Conservation (phyloP, 371 early-diverging fungal species). For the Mucor mucedo region DNA sequence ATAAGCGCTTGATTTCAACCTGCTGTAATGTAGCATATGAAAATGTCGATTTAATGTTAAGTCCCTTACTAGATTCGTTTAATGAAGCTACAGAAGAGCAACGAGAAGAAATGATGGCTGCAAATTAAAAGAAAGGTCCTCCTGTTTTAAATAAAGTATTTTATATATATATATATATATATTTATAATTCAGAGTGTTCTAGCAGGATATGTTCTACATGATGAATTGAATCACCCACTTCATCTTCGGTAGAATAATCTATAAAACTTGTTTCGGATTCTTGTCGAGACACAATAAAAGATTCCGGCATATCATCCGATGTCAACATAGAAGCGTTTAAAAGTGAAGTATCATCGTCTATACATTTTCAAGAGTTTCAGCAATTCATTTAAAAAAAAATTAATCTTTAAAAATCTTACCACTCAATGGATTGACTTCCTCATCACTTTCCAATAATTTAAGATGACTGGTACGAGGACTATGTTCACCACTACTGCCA, state of each 20-base stretch:
- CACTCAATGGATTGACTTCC: neutral
- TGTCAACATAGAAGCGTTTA: constrained; percentile 5
- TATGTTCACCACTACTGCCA: neutral
- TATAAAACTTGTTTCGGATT: constrained; percentile 4
- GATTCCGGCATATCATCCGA: constrained; percentile 24
- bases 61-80: constrained; percentile 39
- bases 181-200: constrained; percentile 1
- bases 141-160: neutral
- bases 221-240: constrained; percentile 10
- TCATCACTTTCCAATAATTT: neutral
- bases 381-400: neutral
- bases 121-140: neutral
- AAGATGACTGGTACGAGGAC: constrained; percentile 1
- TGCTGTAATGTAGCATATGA: constrained; percentile 55
- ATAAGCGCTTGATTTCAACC: constrained; percentile 53
- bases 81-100: constrained; percentile 9
- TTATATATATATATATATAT: neutral
- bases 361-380: neutral
- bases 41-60: constrained; percentile 52
- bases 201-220: constrained; percentile 14
- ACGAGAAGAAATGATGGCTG: neutral
- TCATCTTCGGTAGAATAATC: constrained; percentile 6
- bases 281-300: constrained; percentile 16
- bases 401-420: neutral
- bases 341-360: constrained; percentile 7